Evolutionary conservation across 2,329 filamentous ascomycete genomes (phyloP).

Genomic region (Phaeosphaeriaceae sp.): DNA sequence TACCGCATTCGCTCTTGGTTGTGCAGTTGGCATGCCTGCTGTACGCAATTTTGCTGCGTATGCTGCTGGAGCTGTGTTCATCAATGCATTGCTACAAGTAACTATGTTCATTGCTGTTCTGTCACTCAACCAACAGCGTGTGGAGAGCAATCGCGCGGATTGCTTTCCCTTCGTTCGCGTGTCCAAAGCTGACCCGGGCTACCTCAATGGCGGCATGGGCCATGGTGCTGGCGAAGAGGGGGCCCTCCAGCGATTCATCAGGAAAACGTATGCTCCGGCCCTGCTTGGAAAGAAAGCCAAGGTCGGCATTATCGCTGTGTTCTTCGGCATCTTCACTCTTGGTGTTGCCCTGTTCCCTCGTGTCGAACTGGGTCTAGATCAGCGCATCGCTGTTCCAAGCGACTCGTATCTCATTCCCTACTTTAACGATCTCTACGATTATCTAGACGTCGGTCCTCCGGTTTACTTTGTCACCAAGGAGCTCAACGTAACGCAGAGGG

Average conservation of each 20-base stretch:
- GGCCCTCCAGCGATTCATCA: constrained; percentile 83
- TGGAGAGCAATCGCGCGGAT: constrained; percentile 87
- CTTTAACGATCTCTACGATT: constrained; percentile 94
- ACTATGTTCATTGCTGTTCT: constrained; percentile 97
- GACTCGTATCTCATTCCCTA: constrained; percentile 95
- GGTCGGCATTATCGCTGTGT: constrained; percentile 75
- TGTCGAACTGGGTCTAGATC: constrained; percentile 87
- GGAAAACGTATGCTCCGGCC: constrained; percentile 83
- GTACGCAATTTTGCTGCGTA: constrained; percentile 98
- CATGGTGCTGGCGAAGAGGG: constrained; percentile 86
- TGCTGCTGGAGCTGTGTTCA: constrained; percentile 92
- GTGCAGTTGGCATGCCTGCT: constrained; percentile 96
- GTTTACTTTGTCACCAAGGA: constrained; percentile 93
- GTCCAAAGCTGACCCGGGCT: constrained; percentile 73
- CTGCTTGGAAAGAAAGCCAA: constrained; percentile 84
- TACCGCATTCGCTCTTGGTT: constrained; percentile 87
- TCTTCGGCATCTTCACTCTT: constrained; percentile 86
- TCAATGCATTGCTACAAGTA: constrained; percentile 95
- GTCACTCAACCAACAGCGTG: constrained; percentile 86
- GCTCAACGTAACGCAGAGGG: constrained; percentile 77
- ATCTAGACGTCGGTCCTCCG: constrained; percentile 88
- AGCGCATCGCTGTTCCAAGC: constrained; percentile 90
- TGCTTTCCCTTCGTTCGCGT: constrained; percentile 90
- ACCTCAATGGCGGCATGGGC: constrained; percentile 66
- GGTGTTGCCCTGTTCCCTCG: constrained; percentile 84